Base-by-base conservation (phyloP, 2,329 filamentous ascomycete genomes). In the Arthrobotrys musiformis region DNA sequence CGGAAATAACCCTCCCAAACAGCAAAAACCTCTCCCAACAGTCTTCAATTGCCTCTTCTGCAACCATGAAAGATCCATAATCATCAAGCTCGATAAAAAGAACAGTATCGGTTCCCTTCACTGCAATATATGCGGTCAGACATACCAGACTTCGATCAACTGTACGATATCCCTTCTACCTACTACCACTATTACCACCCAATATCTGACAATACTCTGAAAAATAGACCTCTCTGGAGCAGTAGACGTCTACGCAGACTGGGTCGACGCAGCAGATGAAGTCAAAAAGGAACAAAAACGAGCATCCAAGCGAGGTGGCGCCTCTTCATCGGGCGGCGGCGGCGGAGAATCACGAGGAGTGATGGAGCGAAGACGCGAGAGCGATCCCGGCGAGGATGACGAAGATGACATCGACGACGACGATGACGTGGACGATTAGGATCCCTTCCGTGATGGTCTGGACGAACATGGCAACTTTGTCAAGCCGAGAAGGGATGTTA, bases 31-130 rank as follows among this genome's bases (percentile, higher is more conserved):
- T 44, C 87, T 95, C 17, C 88, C 91, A 2, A 94, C 92, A 1
- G 89, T 89, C n/a, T 99, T 99, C 84, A 93, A 94, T 70, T 99
- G 95, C 83, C 90, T 99, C 52, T 99, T 99, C 85, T 99, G 95
- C 87, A 98, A 97, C 84, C 94, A 98, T 85, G 95, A 98, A 83
- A 95, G 93, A 80, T 93, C 94, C 0, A 92, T 99, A 63, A 88
- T 89, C 28, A 92, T 97, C 80, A 95, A 96, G 84, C 88, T 99
- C 61, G 93, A 99, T 83, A 97, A 97, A 87, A 98, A 98, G 83
- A 87, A 90, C 28, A 93, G 93, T 62, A 88, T 97, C 40, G 95
- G 94, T 54, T 89, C 92, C 78, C 87, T 99, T 26, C 89, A 91
- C 75, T 99, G 95, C 86, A 97, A 94, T 83, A 89, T 97, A 64